Percentiles rank a stretch among this genome's conserved stretches.
These are phyloP conservation scores for Glomus cerebriforme DNA, from an alignment of 192 early-diverging fungal species.

Conservation along the genomic window DNA sequence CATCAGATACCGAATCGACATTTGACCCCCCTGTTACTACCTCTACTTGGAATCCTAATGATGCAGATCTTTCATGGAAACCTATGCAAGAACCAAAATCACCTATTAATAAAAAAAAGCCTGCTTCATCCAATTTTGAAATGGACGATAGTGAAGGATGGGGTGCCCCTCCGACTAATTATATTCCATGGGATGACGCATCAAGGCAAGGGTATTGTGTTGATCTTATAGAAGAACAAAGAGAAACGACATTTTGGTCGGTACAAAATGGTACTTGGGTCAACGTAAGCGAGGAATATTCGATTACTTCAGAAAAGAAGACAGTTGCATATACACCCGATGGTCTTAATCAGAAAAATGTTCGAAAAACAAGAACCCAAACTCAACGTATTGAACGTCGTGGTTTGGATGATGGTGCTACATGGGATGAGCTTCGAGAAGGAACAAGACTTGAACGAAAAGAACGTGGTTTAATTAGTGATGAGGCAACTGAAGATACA, in stretches of 20 bases:
- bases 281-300: conserved; percentile 4
- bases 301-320: not conserved
- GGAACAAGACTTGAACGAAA: not conserved
- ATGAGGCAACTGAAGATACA: not conserved
- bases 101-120: conserved; percentile 18
- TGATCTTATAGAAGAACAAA: conserved; percentile 37
- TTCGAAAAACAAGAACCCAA: not conserved
- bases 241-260: conserved; percentile 38
- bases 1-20: not conserved
- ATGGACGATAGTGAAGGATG: conserved; percentile 35
- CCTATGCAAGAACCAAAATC: conserved; percentile 20
- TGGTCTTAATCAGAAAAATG: not conserved
- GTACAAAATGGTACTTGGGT: conserved; percentile 31
- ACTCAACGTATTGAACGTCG: not conserved
- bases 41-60: not conserved
- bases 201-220: conserved; percentile 33
- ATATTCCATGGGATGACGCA: conserved; percentile 36
- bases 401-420: no score
- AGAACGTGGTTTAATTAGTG: not conserved
- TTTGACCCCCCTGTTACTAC: not conserved
- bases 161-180: conserved; percentile 33
- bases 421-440: conserved; percentile 4
- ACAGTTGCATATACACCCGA: not conserved
- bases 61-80: not conserved
- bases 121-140: not conserved